Conservation (phyloP, 2,329 filamentous ascomycete species). For the Diaporthe velutina region DNA sequence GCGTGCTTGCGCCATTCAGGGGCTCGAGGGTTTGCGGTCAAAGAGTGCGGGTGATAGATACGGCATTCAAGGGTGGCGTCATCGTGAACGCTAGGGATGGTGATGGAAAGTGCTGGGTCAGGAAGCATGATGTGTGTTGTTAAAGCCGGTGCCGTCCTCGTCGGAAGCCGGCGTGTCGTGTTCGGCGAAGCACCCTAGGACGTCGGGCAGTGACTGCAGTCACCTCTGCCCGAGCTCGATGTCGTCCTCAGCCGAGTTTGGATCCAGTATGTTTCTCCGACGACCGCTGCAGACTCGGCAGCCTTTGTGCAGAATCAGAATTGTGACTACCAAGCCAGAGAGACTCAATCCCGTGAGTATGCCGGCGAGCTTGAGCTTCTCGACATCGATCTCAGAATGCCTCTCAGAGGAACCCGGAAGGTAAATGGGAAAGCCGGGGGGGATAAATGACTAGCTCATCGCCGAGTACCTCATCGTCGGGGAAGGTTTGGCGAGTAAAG, state of each 20-base stretch:
- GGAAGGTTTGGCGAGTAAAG: too few species aligned
- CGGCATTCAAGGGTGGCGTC: constrained; percentile 86
- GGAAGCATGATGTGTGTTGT: constrained; percentile 60
- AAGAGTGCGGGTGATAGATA: constrained; percentile 77
- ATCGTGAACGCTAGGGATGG: constrained; percentile 88
- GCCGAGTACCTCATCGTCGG: too few species aligned
- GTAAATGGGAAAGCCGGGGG: too few species aligned
- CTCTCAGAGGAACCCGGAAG: too few species aligned
- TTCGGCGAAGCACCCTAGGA: constrained; percentile 9
- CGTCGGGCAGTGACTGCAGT: background rate
- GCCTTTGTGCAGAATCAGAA: background rate
- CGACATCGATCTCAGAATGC: background rate
- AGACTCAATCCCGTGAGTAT: background rate
- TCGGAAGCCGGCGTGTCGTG: background rate
- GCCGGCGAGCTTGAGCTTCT: background rate
- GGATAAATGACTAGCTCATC: background rate
- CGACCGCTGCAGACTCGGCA: background rate
- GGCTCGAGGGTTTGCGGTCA: constrained; percentile 50
- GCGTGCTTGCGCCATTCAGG: constrained; percentile 62
- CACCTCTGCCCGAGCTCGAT: constrained; percentile 4
- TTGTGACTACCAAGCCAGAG: background rate
- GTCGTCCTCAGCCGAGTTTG: background rate
- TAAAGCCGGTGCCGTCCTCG: background rate
- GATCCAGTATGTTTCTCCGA: background rate
- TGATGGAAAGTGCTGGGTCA: constrained; percentile 74